Percentiles rank a stretch among this genome's conserved stretches.
Evolutionary conservation across 352 stramenopile species (phyloP).

Genomic region (Globisporangium recalcitrans): DNA sequence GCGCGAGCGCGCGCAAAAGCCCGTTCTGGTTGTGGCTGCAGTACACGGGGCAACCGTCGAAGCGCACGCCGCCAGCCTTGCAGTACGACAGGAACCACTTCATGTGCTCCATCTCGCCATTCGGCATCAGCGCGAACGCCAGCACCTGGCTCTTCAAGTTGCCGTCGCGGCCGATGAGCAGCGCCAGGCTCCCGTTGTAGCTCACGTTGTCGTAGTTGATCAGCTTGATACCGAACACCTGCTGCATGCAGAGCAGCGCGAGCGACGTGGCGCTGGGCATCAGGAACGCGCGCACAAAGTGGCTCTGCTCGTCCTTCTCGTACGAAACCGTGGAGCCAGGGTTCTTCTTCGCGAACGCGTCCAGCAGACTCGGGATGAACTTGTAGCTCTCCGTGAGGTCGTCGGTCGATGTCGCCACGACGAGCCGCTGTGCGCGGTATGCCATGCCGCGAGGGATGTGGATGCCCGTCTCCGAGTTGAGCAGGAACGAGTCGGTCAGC

Average conservation of each 20-base stretch:
- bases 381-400: slow-evolving; percentile 83
- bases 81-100: slow-evolving; percentile 66
- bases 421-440: slow-evolving; percentile 67
- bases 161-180: slow-evolving; percentile 63
- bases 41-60: slow-evolving; percentile 55
- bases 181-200: slow-evolving; percentile 53
- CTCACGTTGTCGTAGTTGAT: slow-evolving; percentile 62
- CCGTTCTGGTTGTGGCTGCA: slow-evolving; percentile 64
- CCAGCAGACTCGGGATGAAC: slow-evolving; percentile 69
- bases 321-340: slow-evolving; percentile 54
- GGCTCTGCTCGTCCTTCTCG: slow-evolving; percentile 49
- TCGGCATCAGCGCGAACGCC: slow-evolving; percentile 63
- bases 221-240: slow-evolving; percentile 70
- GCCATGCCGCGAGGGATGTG: slow-evolving; percentile 77
- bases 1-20: slow-evolving; percentile 53
- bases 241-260: slow-evolving; percentile 53
- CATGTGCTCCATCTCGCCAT: slow-evolving; percentile 65
- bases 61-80: slow-evolving; percentile 47
- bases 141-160: slow-evolving; percentile 63
- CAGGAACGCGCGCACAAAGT: slow-evolving; percentile 71
- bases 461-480: slow-evolving; percentile 63
- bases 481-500: slow-evolving; percentile 74
- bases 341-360: slow-evolving; percentile 74
- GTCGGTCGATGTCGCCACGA: slow-evolving; percentile 68
- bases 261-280: slow-evolving; percentile 61